These are phyloP conservation scores for Fimicolochytrium jonesii DNA, from an alignment of 192 early-diverging fungal genomes.

Conservation along the genomic window DNA sequence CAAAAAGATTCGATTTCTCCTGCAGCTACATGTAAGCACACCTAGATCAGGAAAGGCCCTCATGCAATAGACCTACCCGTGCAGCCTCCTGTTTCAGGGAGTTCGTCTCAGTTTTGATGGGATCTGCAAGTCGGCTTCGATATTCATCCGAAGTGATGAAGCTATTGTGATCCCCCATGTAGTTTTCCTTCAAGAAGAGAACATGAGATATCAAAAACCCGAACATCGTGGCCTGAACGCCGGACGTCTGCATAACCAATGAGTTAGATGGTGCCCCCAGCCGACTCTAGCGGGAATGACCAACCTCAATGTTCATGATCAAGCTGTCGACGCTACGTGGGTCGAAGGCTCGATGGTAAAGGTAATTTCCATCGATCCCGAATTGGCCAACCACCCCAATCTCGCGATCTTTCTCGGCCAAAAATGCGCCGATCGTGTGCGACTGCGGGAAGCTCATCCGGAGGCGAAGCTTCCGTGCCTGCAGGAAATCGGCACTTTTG, in stretches of 20 bases:
- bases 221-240: constrained; percentile 57
- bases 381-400: constrained; percentile 37
- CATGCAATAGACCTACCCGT: constrained; percentile 30
- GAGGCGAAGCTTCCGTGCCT: constrained; percentile 38
- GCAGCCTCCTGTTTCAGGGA: constrained; percentile 47
- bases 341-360: constrained; percentile 10
- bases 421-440: constrained; percentile 62
- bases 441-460: constrained; percentile 54
- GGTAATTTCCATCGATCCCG: constrained; percentile 22
- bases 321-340: constrained; percentile 22
- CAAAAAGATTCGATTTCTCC: constrained; percentile 17
- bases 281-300: no score
- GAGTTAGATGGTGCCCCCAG: no score
- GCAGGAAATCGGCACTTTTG: no score
- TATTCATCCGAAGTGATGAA: constrained; percentile 53
- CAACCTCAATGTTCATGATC: constrained; percentile 23
- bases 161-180: constrained; percentile 48
- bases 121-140: constrained; percentile 36
- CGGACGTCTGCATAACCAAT: constrained; percentile 38
- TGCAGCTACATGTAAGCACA: background rate
- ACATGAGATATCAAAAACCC: constrained; percentile 65
- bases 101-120: constrained; percentile 14
- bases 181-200: constrained; percentile 68
- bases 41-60: background rate
- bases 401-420: constrained; percentile 45